These are phyloP conservation scores for Pelargonium exstipulatum DNA, from an alignment of 441 rosid species.

Conservation along the genomic window DNA sequence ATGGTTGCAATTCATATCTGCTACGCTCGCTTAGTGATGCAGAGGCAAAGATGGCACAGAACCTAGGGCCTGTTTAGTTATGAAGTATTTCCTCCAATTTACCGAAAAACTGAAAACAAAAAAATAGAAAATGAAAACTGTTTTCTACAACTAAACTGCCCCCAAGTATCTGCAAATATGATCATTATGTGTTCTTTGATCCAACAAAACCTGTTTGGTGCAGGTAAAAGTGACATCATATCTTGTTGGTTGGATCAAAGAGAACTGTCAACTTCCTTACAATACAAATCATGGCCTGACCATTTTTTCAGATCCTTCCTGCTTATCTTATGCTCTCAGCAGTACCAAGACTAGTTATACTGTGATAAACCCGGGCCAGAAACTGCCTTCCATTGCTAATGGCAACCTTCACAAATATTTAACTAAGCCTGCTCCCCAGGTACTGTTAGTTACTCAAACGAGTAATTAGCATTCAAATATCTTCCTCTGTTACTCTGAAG, in stretches of 20 bases:
- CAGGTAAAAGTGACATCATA: slow-evolving; percentile 21
- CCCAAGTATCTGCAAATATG: no score
- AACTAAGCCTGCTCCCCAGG: slow-evolving; percentile 23
- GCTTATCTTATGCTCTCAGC: slow-evolving; percentile 21
- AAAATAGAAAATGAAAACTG: no score
- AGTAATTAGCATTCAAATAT: no score
- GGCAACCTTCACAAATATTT: slow-evolving; percentile 21
- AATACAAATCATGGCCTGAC: slow-evolving; percentile 17
- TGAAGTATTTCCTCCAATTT: neutral
- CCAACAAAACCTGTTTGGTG: neutral
- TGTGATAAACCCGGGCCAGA: slow-evolving; percentile 25
- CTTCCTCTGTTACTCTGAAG: no score
- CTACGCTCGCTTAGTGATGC: slow-evolving; percentile 14
- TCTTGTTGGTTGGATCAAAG: slow-evolving; percentile 20
- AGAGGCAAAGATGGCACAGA: neutral
- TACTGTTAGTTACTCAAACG: neutral
- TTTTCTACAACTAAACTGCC: neutral
- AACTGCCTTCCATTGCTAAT: slow-evolving; percentile 23
- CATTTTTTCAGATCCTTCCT: slow-evolving; percentile 22
- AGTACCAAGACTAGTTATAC: slow-evolving; percentile 21
- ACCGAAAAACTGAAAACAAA: neutral
- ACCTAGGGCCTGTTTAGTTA: neutral
- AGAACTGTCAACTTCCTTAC: slow-evolving; percentile 21
- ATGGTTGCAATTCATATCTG: slow-evolving; percentile 17
- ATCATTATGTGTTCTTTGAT: no score